Evolutionary conservation across 2,329 filamentous ascomycete genomes (phyloP), one percentile per base, ranked within the genome.

Genomic region (Ceratocystis albifundus): DNA sequence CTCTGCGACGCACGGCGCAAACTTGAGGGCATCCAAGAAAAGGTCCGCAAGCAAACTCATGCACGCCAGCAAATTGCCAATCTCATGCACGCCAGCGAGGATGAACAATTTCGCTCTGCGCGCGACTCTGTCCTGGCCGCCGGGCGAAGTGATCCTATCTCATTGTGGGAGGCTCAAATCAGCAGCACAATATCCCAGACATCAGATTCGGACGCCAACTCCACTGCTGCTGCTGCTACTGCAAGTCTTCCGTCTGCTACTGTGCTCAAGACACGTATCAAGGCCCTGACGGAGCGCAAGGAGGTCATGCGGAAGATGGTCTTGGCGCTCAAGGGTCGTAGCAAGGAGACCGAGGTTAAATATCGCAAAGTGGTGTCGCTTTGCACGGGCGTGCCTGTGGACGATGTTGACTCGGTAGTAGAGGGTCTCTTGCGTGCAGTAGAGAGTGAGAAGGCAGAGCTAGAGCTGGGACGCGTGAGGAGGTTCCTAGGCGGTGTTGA

Each of bases 321-420:
- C 1, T 81, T 83, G 20, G 82, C 82, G 4, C 81, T 99, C 7
- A 87, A 90, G 73, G 86, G 87, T 36, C 86, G 89, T 68, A 93
- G 90, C 71, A 87, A 86, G 3, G 91, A 96, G 65, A 80, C 96
- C 2, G 93, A 96, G 72, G 80, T 88, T 70, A 90, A 94, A 75
- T 96, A 96, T 74, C 84, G 91, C 30, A 88, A 88, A 70, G 89
- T 97, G 36, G 90, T 99, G 28, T 86, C 88, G 65, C 78, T 96
- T 12, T 96, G 93, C 73, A 96, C 91, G 0, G 86, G 85, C 7
- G 88, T 92, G 44, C 82, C 84, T 0, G 90, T 95, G 69, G 80
- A 82, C 7, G 84, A 90, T 67, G 88, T 97, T 15, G 94, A 97
- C 71, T 83, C 84, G 67, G 83, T 91, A 64, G 80, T 96, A 0